Percentiles rank a stretch among this genome's conserved stretches.
Conservation (phyloP, 2,329 filamentous ascomycete species). For the Xylaria sp. region DNA sequence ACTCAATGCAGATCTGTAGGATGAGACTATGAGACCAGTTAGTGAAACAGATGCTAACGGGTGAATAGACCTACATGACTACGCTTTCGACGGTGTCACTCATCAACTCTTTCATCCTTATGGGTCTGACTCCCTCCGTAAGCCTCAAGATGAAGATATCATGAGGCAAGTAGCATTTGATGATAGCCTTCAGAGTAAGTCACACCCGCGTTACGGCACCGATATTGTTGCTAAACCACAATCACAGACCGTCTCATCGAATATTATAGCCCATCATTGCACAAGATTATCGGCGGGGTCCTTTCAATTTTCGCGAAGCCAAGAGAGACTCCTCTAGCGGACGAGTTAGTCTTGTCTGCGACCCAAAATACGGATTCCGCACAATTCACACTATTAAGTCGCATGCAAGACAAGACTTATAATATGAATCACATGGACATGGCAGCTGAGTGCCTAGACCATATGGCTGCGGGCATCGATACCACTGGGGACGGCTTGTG, state of each 20-base stretch:
- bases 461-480: constrained; percentile 74
- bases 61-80: constrained; percentile 60
- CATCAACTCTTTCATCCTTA: constrained; percentile 73
- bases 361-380: constrained; percentile 53
- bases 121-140: constrained; percentile 64
- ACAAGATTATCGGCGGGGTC: constrained; percentile 53
- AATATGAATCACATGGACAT: constrained; percentile 59
- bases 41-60: constrained; percentile 22
- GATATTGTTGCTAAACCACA: constrained; percentile 1
- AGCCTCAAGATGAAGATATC: constrained; percentile 62
- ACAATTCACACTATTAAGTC: constrained; percentile 62
- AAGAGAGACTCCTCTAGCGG: constrained; percentile 62
- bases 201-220: neutral
- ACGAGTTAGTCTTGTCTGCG: constrained; percentile 62
- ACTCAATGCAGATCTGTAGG: constrained; percentile 35
- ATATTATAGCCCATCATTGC: constrained; percentile 60
- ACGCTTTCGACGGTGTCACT: constrained; percentile 71
- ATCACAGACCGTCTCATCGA: constrained; percentile 62
- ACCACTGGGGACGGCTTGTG: constrained; percentile 73
- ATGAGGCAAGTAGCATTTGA: constrained; percentile 74
- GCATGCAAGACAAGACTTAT: constrained; percentile 59
- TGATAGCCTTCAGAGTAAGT: constrained; percentile 68
- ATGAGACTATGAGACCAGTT: neutral
- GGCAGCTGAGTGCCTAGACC: constrained; percentile 72
- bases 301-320: constrained; percentile 58